Evolutionary conservation across 2,329 filamentous ascomycete genomes (phyloP).

Genomic region (Arthroderma uncinatum): DNA sequence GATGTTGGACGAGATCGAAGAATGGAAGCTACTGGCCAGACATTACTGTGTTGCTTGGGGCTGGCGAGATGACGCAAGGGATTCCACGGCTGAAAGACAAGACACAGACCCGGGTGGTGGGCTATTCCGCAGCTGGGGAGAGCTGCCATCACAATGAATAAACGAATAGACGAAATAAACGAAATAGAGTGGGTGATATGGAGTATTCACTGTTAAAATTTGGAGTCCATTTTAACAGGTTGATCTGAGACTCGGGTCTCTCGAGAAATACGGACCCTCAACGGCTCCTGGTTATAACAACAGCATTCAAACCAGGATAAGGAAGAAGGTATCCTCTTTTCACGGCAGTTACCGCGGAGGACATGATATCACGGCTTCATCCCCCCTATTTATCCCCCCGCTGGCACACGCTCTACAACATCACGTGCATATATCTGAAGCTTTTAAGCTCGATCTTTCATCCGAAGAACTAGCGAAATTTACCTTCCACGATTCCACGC

Average conservation of each 20-base stretch:
- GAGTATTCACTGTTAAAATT: neutral
- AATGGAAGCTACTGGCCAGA: slow-evolving; percentile 73
- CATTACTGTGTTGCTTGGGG: slow-evolving; percentile 92
- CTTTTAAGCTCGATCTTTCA: neutral
- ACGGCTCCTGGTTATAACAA: no score
- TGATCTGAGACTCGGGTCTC: neutral
- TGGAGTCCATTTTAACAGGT: neutral
- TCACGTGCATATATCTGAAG: neutral
- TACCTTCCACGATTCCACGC: neutral
- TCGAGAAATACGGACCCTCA: neutral
- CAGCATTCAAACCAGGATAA: no score
- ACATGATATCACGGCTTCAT: no score
- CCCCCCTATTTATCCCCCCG: no score
- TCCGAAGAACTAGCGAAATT: neutral
- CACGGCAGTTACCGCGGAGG: no score
- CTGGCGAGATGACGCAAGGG: slow-evolving; percentile 46
- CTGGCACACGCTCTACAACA: neutral
- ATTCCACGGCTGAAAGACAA: neutral
- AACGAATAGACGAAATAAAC: slow-evolving; percentile 9
- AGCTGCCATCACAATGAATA: slow-evolving; percentile 22
- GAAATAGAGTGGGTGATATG: neutral
- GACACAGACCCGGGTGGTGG: slow-evolving; percentile 27
- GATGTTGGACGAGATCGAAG: slow-evolving; percentile 88
- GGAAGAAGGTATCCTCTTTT: no score
- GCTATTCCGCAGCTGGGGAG: slow-evolving; percentile 30